Base-by-base conservation (phyloP, 805 yeast genomes). In the Lipomyces chichibuensis region DNA sequence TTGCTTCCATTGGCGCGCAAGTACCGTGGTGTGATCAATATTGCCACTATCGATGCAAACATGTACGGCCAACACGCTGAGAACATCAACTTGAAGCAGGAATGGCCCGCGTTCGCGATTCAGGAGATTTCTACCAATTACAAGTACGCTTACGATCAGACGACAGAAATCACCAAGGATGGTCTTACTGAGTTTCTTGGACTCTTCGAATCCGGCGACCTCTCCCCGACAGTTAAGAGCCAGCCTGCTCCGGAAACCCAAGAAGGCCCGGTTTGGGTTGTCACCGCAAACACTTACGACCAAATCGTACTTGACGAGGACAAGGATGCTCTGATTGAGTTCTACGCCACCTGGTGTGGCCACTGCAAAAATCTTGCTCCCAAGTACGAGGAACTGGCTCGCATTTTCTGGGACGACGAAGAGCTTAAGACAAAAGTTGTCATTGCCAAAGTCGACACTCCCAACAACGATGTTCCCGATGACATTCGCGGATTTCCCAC, bases 341-440 rank as follows among this genome's bases (percentile, higher is more conserved):
- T 87, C 78, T 86, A 84, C 75, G 89, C 89, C 51, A 86, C 96
- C 81, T 93, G 97, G 97, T 92, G 97, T 83, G 96, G 97, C 58
- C 97, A 92, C 84, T 92, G 97, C 84, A 92, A 91, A 84, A 90
- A 85, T 80, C 84, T 92, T 78, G 94, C 94, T 62, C 97, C 97
- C 76, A 84, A 83, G 66, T 94, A 87, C 83, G 96, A 91, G 77
- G 95, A 93, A 77, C 85, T 95, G 72, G 98, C 94, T 62, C 87
- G 82, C 60, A 74, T 89, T 63, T 90, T 84, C 79, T 82, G 81
- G 67, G 78, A 83, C 61, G 86, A 87, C 75, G 75, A 79, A 27
- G 81, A 78, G 58, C 82, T 82, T 60, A 77, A 80, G 63, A 80
- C 80, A 63, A 83, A 87, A 77, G 90, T 94, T 66, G 77, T 87